phyloP scores from a whole-genome alignment of 164 flowering plant genomes.

The Tetrastigma voinierianum region DNA sequence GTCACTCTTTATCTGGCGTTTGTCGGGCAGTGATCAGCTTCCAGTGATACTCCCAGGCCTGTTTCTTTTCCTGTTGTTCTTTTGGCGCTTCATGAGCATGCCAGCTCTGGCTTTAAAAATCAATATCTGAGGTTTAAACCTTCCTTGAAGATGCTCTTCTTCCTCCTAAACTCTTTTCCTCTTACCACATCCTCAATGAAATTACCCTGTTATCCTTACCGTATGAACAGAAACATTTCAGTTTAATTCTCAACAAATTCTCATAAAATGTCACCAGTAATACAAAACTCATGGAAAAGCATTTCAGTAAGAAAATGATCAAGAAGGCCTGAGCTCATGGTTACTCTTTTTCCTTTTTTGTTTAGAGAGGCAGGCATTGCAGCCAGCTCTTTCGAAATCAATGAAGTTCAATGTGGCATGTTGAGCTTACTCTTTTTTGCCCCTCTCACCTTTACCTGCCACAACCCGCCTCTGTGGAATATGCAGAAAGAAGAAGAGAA shows the following conservation, averaged over 20 bases:
- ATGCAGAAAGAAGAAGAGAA: slow-evolving; percentile 26
- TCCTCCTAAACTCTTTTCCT: slow-evolving; percentile 33
- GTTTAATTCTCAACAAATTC: not conserved
- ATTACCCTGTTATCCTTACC: not conserved
- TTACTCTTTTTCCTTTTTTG: not conserved
- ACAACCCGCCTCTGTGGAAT: slow-evolving; percentile 23
- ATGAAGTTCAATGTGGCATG: slow-evolving; percentile 29
- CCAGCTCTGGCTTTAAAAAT: slow-evolving; percentile 29
- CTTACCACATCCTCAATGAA: slow-evolving; percentile 30
- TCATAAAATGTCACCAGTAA: no score
- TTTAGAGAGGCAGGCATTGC: slow-evolving; percentile 19
- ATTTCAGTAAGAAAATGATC: no score
- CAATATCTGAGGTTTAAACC: slow-evolving; percentile 29
- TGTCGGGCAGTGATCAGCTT: slow-evolving; percentile 13
- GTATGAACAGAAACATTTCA: not conserved
- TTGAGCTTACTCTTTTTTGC: slow-evolving; percentile 39
- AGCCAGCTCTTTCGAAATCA: slow-evolving; percentile 28
- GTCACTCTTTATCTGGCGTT: slow-evolving; percentile 26
- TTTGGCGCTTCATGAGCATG: slow-evolving; percentile 29
- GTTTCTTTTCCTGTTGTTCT: slow-evolving; percentile 31
- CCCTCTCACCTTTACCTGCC: slow-evolving; percentile 21
- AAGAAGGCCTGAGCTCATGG: no score
- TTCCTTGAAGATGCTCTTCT: slow-evolving; percentile 31
- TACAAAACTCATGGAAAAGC: no score
- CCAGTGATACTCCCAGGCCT: slow-evolving; percentile 25